Conservation (phyloP, 1,139 yeast species). For the Hansenula lynferdii region DNA sequence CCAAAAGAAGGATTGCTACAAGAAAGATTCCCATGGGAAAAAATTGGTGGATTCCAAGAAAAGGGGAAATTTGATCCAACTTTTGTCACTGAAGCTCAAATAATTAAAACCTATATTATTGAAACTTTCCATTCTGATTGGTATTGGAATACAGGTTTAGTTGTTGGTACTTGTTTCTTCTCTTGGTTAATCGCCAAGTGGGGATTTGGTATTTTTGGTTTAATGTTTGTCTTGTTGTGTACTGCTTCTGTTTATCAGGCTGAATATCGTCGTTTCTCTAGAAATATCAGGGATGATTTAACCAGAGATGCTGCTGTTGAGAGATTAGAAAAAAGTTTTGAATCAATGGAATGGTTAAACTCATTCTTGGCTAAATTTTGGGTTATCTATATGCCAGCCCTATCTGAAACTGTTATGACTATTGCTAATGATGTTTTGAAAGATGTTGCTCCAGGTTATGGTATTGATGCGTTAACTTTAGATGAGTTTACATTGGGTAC, state of each 20-base stretch:
- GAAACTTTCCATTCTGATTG: constrained; percentile 70
- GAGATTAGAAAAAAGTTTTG: constrained; percentile 54
- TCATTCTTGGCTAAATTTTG: constrained; percentile 73
- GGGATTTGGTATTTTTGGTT: constrained; percentile 53
- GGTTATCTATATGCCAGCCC: constrained; percentile 84
- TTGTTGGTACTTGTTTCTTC: constrained; percentile 68
- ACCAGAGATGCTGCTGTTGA: constrained; percentile 55
- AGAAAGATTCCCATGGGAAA: constrained; percentile 35
- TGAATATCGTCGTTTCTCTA: constrained; percentile 69
- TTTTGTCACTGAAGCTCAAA: constrained; percentile 24
- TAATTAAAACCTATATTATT: constrained; percentile 52
- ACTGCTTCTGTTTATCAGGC: constrained; percentile 63
- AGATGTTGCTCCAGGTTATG: constrained; percentile 76
- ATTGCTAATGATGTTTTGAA: constrained; percentile 62
- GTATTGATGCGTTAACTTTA: constrained; percentile 65
- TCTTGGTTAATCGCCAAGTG: constrained; percentile 57
- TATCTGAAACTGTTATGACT: constrained; percentile 68
- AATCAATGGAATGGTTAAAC: constrained; percentile 79
- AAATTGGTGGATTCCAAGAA: constrained; percentile 36
- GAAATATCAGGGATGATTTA: constrained; percentile 72
- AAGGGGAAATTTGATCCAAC: constrained; percentile 21
- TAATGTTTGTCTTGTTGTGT: constrained; percentile 52
- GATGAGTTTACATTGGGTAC: constrained; percentile 78
- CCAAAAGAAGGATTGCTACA: constrained; percentile 14
- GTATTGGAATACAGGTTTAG: constrained; percentile 61